Conservation (phyloP, 2,329 filamentous ascomycete species). For the Claviceps africana region DNA sequence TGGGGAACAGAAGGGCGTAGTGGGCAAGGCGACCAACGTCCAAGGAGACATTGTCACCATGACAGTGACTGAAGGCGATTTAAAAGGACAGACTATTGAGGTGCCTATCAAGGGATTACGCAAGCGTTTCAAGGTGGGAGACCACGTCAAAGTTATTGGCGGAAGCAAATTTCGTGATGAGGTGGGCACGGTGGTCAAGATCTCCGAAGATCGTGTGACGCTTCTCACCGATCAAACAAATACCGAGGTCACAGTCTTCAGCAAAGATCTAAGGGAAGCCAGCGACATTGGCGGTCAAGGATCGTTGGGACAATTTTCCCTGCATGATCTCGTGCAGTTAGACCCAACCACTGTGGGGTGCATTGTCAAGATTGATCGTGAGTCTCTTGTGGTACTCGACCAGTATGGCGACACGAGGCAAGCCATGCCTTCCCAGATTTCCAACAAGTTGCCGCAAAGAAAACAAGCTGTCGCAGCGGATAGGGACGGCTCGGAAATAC, state of each 20-base stretch:
- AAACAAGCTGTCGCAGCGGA: constrained; percentile 83
- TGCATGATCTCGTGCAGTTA: constrained; percentile 88
- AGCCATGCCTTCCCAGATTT: constrained; percentile 79
- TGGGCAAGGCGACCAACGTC: constrained; percentile 73
- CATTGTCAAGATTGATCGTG: constrained; percentile 87
- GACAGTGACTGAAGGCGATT: constrained; percentile 66
- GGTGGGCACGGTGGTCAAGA: constrained; percentile 91
- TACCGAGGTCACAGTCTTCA: constrained; percentile 92
- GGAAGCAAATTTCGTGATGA: constrained; percentile 90
- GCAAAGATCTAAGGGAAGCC: constrained; percentile 87
- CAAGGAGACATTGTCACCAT: constrained; percentile 87
- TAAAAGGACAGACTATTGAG: constrained; percentile 75
- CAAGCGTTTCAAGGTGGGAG: constrained; percentile 83
- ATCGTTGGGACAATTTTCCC: constrained; percentile 72
- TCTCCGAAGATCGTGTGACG: constrained; percentile 83
- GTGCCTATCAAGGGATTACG: constrained; percentile 84
- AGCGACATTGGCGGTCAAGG: constrained; percentile 82
- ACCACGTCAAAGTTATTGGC: constrained; percentile 97
- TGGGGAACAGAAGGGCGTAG: constrained; percentile 84
- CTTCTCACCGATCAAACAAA: constrained; percentile 86
- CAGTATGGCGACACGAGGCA: constrained; percentile 75
- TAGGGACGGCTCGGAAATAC: constrained; percentile 83
- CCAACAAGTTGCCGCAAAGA: constrained; percentile 72
- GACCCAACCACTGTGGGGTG: constrained; percentile 86
- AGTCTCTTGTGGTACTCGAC: constrained; percentile 79